Evolutionary conservation across 2,329 filamentous ascomycete species (phyloP), one percentile per base, ranked within the genome.

Genomic region (Myrmaecium sp.): DNA sequence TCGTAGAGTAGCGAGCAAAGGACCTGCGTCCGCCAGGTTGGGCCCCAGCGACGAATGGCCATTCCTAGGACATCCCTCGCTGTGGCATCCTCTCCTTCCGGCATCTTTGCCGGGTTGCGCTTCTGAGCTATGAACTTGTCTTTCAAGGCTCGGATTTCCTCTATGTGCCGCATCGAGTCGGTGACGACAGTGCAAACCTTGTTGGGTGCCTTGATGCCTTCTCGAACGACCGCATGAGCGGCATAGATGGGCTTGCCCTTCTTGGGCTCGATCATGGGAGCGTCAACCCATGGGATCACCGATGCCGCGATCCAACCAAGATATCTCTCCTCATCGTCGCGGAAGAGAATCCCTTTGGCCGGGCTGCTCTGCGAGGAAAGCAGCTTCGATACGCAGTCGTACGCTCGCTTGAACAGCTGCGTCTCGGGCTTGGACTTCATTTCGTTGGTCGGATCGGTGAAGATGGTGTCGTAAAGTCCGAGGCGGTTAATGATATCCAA

Each of bases 191-290:
- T 71, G 22, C 66, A 68, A 4, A 82, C 56, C 45, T 76, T 89
- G 45, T 83, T 92, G 2, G 78, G 69, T 1, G 74, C 66, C 42
- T 77, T 82, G 45, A 92, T 70, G 4, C 82, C 82, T 45, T 91
- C 80, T 17, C 75, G 64, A 4, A 70, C 74, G 4, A 77, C 74
- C 16, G 69, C 56, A 3, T 66, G 64, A 12, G 54, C 45, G 42
- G 69, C 76, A 24, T 55, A 52, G 20, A 57, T 58, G 8, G 47
- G 44, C 6, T 48, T 52, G 15, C 52, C 38, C 4, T 44, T 50
- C 33, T 24, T 52, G 6, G 25, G 25, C 12, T 31, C 25, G 47
- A 33, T 44, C 33, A 43, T 41, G 5, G 44, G 61, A 30, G 55
- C 57, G 43, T 56, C 69, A 44, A 58, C 55, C 73, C 81, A 94